Evolutionary conservation across 805 yeast genomes (phyloP).

Genomic region (Candida vartiovaarae): DNA sequence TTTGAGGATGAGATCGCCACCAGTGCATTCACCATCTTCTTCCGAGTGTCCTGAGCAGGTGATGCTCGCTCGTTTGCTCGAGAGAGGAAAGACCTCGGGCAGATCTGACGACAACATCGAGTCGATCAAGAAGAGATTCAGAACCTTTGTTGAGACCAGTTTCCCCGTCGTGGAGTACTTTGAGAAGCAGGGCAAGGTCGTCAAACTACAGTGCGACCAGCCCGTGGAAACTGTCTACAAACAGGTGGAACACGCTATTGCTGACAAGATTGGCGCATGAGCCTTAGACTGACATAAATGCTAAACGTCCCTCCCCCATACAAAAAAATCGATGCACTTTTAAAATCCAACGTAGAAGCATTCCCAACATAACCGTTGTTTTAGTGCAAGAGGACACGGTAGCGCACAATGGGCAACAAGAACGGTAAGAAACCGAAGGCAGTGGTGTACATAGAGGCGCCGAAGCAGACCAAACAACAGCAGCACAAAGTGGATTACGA

Average conservation of each 20-base stretch:
- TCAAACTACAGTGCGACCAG: conserved; percentile 71
- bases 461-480: background rate
- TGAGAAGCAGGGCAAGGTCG: conserved; percentile 66
- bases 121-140: conserved; percentile 83
- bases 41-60: conserved; percentile 75
- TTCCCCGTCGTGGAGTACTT: conserved; percentile 91
- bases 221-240: conserved; percentile 72
- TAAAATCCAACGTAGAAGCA: background rate
- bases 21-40: conserved; percentile 64
- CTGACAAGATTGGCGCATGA: conserved; percentile 28
- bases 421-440: background rate
- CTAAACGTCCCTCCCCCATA: too few relatives aligned
- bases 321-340: too few relatives aligned
- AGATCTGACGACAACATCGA: conserved; percentile 90
- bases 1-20: conserved; percentile 75
- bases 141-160: conserved; percentile 77
- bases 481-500: conserved; percentile 5
- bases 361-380: background rate
- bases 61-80: conserved; percentile 77
- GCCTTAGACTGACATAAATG: background rate
- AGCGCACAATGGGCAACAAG: conserved; percentile 7
- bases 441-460: conserved; percentile 10
- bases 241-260: conserved; percentile 61
- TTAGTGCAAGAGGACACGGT: background rate
- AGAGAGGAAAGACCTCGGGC: conserved; percentile 93